Evolutionary conservation across 306 rosid genomes (phyloP).

Genomic region (Styphnolobium japonicum): DNA sequence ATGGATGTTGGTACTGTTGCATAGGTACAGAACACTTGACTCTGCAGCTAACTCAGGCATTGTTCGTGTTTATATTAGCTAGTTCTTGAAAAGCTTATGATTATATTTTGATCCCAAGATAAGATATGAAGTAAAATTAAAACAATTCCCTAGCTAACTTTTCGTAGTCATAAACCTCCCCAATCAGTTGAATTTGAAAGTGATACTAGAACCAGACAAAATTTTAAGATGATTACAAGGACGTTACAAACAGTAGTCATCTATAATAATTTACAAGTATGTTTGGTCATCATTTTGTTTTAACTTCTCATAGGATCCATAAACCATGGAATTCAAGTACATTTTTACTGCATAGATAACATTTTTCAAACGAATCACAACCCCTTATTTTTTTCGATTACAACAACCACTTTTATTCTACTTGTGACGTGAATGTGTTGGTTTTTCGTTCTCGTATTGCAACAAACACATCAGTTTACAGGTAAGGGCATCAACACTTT

Average conservation of each 20-base stretch:
- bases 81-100: background rate
- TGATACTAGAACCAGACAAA: background rate
- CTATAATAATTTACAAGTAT: no score
- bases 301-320: no score
- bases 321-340: background rate
- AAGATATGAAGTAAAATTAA: background rate
- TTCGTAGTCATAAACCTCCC: background rate
- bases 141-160: no score
- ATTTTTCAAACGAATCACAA: constrained; percentile 30
- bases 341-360: background rate
- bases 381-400: no score
- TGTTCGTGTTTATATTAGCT: background rate
- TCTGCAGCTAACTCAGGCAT: background rate
- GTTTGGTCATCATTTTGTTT: no score
- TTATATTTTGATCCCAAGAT: background rate
- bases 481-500: no score
- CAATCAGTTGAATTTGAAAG: background rate
- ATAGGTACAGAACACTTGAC: background rate
- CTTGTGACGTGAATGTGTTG: no score
- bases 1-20: background rate
- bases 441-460: no score
- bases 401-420: no score
- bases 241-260: background rate
- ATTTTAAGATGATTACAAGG: background rate
- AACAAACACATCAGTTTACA: no score